Evolutionary conservation across 2,329 filamentous ascomycete genomes (phyloP), one percentile per base, ranked within the genome.

Genomic region (Fusarium haematococcum): DNA sequence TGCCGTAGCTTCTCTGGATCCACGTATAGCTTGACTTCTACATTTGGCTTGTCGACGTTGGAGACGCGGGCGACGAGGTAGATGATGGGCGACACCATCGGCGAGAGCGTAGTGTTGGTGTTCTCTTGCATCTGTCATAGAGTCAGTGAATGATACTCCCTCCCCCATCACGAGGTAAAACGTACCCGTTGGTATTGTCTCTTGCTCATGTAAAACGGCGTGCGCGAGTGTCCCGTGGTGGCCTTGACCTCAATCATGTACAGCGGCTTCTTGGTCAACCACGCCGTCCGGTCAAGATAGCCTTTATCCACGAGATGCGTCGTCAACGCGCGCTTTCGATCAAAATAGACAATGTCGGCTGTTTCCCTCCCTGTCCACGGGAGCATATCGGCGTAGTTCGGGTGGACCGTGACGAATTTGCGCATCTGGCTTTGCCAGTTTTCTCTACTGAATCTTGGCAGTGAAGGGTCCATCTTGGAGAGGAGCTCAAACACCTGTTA

Each of bases 181-280:
- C 82, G 75, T 74, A 86, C 86, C 70, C 79, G 77, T 41, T 78
- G 66, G 61, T 85, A 87, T 73, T 89, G 87, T 1, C 74, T 70
- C 33, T 83, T 81, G 72, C 85, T 88, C 80, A 89, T 84, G 57
- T 79, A 88, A 63, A 89, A 88, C 0, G 84, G 81, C 7, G 81
- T 84, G 2, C 81, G 76, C 50, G 79, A 83, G 2, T 71, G 57
- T 1, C 77, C 76, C 0, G 83, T 84, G 0, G 87, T 88, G 1
- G 86, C 82, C 74, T 89, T 89, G 39, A 89, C 87, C 65, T 89
- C 88, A 3, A 89, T 84, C 25, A 83, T 85, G 71, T 87, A 89
- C 35, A 80, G 71, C 1, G 83, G 85, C 5, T 58, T 73, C 59
- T 66, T 69, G 13, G 52, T 74, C 13, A 43, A 32, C 81, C 82